Base-by-base conservation (phyloP, 1,284 basidiomycete genomes). In the Malassezia yamatoensis region DNA sequence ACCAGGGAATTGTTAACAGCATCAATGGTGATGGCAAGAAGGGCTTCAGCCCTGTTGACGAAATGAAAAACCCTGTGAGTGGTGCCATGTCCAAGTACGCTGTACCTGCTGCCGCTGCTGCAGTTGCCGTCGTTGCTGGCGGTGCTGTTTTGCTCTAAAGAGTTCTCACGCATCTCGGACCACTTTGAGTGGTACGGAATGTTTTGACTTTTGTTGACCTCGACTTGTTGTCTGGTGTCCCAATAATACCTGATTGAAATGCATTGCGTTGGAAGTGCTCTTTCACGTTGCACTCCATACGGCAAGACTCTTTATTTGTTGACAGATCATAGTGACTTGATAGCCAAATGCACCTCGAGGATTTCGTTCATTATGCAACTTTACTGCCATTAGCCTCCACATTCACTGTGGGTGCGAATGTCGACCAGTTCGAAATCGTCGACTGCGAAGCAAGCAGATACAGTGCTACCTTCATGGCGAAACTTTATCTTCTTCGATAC, bases 121-220 rank as follows among this genome's bases (percentile, higher is more conserved):
- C 59, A 39, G 66, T 59, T 37, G 68, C 65, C 51, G 51, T 64
- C 13, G 64, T 69, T 35, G 62, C 66, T 32, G 68, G 64, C 21
- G 68, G 68, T 65, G 68, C 68, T 49, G 60, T 67, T 18, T 58
- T 62, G 34, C 68, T 71, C 59, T 71, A 67, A 66, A 49, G 20
- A 43, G 8, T 7, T 29, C 7, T 29, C 4, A 29, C 24, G 4
- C 24, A 29, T 29, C 24, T 29, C 24, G 3, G 24, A 29, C 24
- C 24, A 29, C 24, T 4, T 29, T 7, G 7, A 29, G 24, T 29
- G 24, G 24, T 29, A 29, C 24, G 24, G 24, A 29, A 29, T 29
- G 24, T 29, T 3, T 3, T 29, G 7, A 29, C 24, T 29, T 29
- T 29, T 7, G 24, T 29, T 29, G 24, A 29, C 24, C 24, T 29